These are phyloP conservation scores for Hondaea fermentalgiana DNA, from an alignment of 108 stramenopile species.

Conservation along the genomic window DNA sequence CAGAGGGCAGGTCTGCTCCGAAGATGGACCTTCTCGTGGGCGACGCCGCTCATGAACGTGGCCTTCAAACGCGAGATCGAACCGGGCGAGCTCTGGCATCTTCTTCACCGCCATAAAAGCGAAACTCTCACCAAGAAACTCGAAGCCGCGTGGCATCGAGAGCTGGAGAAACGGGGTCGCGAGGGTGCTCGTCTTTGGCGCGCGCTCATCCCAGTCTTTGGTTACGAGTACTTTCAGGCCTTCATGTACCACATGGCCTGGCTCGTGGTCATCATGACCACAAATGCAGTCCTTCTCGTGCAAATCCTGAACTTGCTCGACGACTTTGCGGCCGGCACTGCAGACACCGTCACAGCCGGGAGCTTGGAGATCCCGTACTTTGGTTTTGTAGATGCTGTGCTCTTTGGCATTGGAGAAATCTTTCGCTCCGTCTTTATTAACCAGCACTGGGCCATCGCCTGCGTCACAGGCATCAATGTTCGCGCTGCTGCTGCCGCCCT, in stretches of 20 bases:
- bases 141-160: background rate
- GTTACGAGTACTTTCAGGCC: background rate
- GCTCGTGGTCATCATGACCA: background rate
- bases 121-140: background rate
- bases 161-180: background rate
- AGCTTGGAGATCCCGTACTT: background rate
- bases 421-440: background rate
- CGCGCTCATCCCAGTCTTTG: background rate
- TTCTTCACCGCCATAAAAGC: background rate
- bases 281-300: background rate
- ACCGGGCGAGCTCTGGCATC: background rate
- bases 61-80: background rate
- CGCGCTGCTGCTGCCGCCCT: background rate
- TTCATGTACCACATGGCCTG: slow-evolving; percentile 8
- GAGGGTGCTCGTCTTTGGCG: background rate
- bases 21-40: background rate
- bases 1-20: background rate
- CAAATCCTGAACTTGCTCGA: background rate
- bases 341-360: background rate
- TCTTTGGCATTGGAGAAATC: background rate
- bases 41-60: background rate
- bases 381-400: background rate
- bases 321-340: background rate
- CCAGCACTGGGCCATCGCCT: background rate
- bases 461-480: background rate